phyloP scores from a whole-genome alignment of 371 early-diverging fungal genomes.

The Mucor indicus region DNA sequence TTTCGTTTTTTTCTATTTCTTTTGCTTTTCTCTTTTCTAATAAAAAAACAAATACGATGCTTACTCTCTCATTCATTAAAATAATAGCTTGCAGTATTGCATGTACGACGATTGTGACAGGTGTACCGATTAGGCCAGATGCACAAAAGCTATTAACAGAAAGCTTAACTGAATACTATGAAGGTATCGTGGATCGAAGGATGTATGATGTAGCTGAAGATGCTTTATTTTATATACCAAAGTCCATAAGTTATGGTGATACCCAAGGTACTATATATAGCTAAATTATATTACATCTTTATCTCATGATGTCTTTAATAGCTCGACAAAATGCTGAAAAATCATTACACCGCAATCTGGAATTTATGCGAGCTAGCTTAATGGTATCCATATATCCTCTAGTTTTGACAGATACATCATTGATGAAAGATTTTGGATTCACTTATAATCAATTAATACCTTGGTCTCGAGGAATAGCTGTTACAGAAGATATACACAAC shows the following conservation, averaged over 20 bases:
- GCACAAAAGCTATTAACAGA: constrained; percentile 28
- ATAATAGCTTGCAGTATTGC: too few species aligned
- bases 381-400: constrained; percentile 29
- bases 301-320: not conserved
- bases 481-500: not conserved
- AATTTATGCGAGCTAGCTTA: constrained; percentile 30
- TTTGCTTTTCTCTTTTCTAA: too few species aligned
- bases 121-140: too few species aligned
- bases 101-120: too few species aligned
- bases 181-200: constrained; percentile 44
- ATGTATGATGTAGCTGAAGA: constrained; percentile 34
- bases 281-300: not conserved
- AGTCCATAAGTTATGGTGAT: too few species aligned
- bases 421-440: constrained; percentile 3
- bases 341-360: constrained; percentile 26
- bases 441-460: constrained; percentile 4
- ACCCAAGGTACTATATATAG: too few species aligned
- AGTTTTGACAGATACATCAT: constrained; percentile 20
- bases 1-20: too few species aligned
- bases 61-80: too few species aligned
- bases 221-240: constrained; percentile 26
- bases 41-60: too few species aligned
- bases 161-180: constrained; percentile 42
- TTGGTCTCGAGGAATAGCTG: not conserved
- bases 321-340: constrained; percentile 14